Conservation (phyloP, 805 yeast species). For the Saccharomyces eubayanus region DNA sequence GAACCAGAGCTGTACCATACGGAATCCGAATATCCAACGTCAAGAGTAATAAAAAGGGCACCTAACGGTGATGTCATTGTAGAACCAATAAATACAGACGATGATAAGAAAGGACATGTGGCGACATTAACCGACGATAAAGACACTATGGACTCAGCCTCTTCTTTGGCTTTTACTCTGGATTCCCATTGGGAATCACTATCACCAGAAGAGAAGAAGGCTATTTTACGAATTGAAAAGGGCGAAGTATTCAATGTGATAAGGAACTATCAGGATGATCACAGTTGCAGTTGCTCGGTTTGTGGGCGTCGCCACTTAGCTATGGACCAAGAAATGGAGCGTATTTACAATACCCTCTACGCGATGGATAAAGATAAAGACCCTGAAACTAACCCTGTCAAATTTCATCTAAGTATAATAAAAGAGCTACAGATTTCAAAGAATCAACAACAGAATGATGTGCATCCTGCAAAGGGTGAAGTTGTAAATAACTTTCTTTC, state of each 20-base stretch:
- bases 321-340: conserved; percentile 69
- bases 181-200: conserved; percentile 55
- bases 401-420: conserved; percentile 28
- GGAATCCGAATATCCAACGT: conserved; percentile 58
- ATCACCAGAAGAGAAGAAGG: conserved; percentile 49
- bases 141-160: conserved; percentile 3
- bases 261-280: conserved; percentile 44
- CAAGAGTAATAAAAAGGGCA: conserved; percentile 61
- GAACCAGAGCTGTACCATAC: conserved; percentile 47
- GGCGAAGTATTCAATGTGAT: conserved; percentile 59
- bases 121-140: background rate
- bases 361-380: conserved; percentile 37
- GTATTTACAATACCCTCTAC: conserved; percentile 60
- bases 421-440: conserved; percentile 28
- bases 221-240: conserved; percentile 58
- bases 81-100: conserved; percentile 32
- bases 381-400: conserved; percentile 27
- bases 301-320: conserved; percentile 70
- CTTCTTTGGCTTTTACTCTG: conserved; percentile 21
- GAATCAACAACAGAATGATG: conserved; percentile 5
- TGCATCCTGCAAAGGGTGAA: conserved; percentile 14
- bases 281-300: conserved; percentile 56
- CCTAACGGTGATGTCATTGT: conserved; percentile 74
- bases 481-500: conserved; percentile 19
- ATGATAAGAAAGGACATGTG: conserved; percentile 4